Evolutionary conservation across 768 basidiomycete species (phyloP).

Genomic region (Russula ochroleuca): DNA sequence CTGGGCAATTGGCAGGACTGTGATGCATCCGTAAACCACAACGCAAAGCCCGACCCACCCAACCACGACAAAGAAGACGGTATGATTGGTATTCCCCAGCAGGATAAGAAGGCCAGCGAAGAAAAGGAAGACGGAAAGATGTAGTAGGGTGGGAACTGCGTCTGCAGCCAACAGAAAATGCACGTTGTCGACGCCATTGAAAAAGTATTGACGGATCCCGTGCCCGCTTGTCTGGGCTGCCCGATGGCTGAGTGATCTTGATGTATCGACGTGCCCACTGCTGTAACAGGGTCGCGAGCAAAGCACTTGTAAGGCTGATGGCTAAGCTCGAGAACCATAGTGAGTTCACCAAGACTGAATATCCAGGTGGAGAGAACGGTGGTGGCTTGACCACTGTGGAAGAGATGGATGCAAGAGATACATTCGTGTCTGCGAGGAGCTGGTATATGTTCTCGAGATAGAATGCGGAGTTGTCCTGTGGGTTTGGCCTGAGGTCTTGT

Average conservation of each 20-base stretch:
- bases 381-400: not conserved
- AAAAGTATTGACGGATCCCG: not conserved
- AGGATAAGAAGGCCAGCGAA: not conserved
- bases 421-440: not conserved
- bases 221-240: not conserved
- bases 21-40: not conserved
- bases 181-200: not conserved
- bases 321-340: conserved; percentile 9
- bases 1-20: not conserved
- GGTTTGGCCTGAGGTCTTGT: not conserved
- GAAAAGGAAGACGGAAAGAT: conserved; percentile 12
- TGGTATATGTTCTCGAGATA: not conserved
- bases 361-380: not conserved
- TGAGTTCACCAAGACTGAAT: not conserved
- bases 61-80: not conserved
- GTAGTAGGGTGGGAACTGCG: conserved; percentile 3
- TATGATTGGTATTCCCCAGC: not conserved
- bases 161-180: not conserved
- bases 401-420: not conserved
- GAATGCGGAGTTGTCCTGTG: not conserved
- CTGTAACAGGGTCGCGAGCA: not conserved
- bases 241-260: not conserved
- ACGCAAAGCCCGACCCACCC: not conserved
- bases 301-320: not conserved
- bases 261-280: conserved; percentile 1